Base-by-base conservation (phyloP, 257 asterid genomes). In the Galeopsis tetrahit region DNA sequence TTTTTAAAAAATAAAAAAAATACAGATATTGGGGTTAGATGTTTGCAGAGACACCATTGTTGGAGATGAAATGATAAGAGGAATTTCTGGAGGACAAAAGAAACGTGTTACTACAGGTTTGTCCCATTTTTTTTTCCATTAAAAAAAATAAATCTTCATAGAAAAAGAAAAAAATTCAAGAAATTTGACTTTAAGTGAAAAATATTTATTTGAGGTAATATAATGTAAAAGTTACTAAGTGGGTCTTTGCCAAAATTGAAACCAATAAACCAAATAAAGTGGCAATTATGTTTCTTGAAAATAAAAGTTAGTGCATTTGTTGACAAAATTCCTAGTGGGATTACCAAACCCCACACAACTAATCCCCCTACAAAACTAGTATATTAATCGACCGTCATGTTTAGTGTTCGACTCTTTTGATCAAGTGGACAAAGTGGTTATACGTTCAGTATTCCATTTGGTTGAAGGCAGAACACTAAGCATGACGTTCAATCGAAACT, bases 41-140 rank as follows among this genome's bases (percentile, higher is more conserved):
- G 83, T 86, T n/a, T 89, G 97, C 74, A 81, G 87, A 31, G 93
- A 91, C 70, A 91, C 92, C 9, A 82, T 89, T 40, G 89, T 82
- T 63, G 97, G 97, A 32, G 91, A 91, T 77, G 91, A 81, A 46
- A 87, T 89, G 91, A 85, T 81, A 8, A 76, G 95, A 75, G 96
- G 97, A 63, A 89, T 91, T 62, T 89, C 95, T 1, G 95, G 97
- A 4, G 96, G 97, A 34, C 90, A 91, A 70, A 91, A 91, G 82
- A 91, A 89, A 56, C 88, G 97, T 13, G 83, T 91, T 38, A 89
- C 97, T 0, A 91, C 97, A 74, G 93, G 96, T 89, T 73, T 46
- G 10, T 15, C 13, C 2, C 7, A 32, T n/a, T 33, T 60, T 13
- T n/a, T 4, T 15, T 2, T 70, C 9, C 40, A 28, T 49, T 4